These are phyloP conservation scores for Plantago major DNA, from an alignment of 257 asterid species.

Conservation along the genomic window DNA sequence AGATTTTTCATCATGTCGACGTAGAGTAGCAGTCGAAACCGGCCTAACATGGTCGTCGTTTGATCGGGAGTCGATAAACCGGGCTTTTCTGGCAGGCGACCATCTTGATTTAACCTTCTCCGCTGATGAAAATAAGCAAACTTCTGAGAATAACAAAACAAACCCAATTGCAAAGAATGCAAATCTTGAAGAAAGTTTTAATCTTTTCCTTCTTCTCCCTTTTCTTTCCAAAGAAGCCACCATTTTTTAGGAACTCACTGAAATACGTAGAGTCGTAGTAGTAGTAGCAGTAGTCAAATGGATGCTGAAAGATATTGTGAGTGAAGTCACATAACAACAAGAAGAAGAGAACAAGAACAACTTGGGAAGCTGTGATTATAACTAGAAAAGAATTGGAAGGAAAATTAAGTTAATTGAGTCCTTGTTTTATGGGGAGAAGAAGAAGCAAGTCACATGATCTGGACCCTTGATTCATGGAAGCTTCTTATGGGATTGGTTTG, in stretches of 20 bases:
- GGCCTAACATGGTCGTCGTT: constrained; percentile 20
- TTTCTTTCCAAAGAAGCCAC: constrained; percentile 13
- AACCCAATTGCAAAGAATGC: constrained; percentile 20
- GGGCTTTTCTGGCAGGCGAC: constrained; percentile 39
- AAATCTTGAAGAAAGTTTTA: constrained; percentile 16
- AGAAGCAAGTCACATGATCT: constrained; percentile 36
- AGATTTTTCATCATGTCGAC: neutral
- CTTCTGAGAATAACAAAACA: constrained; percentile 30
- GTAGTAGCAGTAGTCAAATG: no score
- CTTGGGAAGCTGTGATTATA: neutral
- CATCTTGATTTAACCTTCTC: constrained; percentile 20
- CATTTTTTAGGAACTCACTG: constrained; percentile 18
- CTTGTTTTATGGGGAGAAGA: constrained; percentile 43
- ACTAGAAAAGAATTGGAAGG: neutral
- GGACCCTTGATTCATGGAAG: constrained; percentile 49
- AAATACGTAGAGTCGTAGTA: no score
- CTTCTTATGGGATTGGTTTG: constrained; percentile 31
- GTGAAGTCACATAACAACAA: no score
- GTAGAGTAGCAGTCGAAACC: constrained; percentile 7
- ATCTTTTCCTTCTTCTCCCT: constrained; percentile 20
- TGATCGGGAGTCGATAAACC: constrained; percentile 13
- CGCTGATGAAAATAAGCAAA: constrained; percentile 23
- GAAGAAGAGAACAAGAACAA: neutral
- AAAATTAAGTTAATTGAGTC: constrained; percentile 7
- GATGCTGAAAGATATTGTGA: no score